Percentiles rank a stretch among this genome's conserved stretches.
These are phyloP conservation scores for Dendrobium huoshanense DNA, from an alignment of 106 monocot species.

Conservation along the genomic window DNA sequence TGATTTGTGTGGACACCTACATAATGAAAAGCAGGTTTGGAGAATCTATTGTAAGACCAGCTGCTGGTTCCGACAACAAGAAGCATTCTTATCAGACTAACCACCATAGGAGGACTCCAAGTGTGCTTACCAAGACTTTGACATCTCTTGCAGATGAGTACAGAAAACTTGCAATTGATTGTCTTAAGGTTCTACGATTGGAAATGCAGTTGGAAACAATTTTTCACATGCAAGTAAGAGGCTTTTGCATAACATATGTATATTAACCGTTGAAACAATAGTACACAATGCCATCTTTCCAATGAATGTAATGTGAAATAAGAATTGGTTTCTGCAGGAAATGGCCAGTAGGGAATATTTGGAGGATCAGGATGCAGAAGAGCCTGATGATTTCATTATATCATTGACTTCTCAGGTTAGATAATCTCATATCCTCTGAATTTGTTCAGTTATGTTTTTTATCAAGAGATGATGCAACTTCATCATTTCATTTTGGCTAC, in stretches of 20 bases:
- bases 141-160: constrained; percentile 79
- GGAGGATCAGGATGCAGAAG: constrained; percentile 98
- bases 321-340: constrained; percentile 45
- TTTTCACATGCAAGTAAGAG: constrained; percentile 84
- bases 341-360: constrained; percentile 82
- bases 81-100: constrained; percentile 20
- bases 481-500: constrained; percentile 1
- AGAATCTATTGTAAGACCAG: constrained; percentile 47
- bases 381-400: constrained; percentile 97
- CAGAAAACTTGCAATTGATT: constrained; percentile 81
- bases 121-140: constrained; percentile 66
- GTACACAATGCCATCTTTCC: background rate
- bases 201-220: constrained; percentile 98
- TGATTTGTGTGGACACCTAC: background rate
- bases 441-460: background rate
- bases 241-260: background rate
- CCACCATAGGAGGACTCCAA: constrained; percentile 51
- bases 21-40: constrained; percentile 47
- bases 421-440: background rate
- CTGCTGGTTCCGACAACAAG: constrained; percentile 24
- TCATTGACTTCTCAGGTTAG: constrained; percentile 86
- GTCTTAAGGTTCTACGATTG: constrained; percentile 83
- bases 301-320: constrained; percentile 10
- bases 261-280: background rate
- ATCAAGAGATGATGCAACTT: background rate